Percentiles rank a stretch among this genome's conserved stretches.
phyloP scores from a whole-genome alignment of 2,329 filamentous ascomycete species.

The Fusarium tricinctum region DNA sequence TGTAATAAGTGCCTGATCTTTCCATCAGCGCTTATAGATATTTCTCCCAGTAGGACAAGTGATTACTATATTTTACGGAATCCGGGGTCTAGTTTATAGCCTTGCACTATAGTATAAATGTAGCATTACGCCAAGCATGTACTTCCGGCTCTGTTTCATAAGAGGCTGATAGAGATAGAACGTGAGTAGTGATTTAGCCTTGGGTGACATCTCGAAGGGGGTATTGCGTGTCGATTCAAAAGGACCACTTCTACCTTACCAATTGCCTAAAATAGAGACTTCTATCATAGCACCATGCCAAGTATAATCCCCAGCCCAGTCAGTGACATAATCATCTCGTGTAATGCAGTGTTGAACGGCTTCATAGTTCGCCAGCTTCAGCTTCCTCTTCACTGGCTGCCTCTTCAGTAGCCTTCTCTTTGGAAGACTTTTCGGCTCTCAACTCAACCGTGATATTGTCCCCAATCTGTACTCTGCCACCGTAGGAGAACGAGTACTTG shows the following conservation, averaged over 20 bases:
- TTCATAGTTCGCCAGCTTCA: not conserved
- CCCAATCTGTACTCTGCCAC: slow-evolving; percentile 5
- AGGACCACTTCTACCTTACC: not conserved
- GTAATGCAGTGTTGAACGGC: not conserved
- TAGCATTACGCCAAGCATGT: slow-evolving; percentile 75
- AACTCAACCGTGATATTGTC: slow-evolving; percentile 15
- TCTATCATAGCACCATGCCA: not conserved
- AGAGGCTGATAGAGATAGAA: slow-evolving; percentile 55
- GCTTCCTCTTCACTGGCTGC: too few relatives aligned
- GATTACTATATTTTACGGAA: slow-evolving; percentile 63
- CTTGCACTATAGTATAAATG: slow-evolving; percentile 83
- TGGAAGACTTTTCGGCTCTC: slow-evolving; percentile 9
- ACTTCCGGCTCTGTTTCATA: slow-evolving; percentile 57
- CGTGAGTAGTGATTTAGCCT: slow-evolving; percentile 67
- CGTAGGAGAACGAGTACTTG: slow-evolving; percentile 3
- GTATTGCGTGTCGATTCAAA: not conserved
- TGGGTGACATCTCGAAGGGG: not conserved
- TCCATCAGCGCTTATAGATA: not conserved
- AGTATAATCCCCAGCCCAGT: not conserved
- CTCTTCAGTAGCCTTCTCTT: not conserved
- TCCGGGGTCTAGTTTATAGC: slow-evolving; percentile 77
- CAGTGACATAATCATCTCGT: not conserved
- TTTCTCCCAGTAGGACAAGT: accelerated
- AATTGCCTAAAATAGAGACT: not conserved
- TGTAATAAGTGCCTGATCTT: slow-evolving; percentile 25